Base-by-base conservation (phyloP, 306 rosid genomes). In the Lagenaria siceraria region DNA sequence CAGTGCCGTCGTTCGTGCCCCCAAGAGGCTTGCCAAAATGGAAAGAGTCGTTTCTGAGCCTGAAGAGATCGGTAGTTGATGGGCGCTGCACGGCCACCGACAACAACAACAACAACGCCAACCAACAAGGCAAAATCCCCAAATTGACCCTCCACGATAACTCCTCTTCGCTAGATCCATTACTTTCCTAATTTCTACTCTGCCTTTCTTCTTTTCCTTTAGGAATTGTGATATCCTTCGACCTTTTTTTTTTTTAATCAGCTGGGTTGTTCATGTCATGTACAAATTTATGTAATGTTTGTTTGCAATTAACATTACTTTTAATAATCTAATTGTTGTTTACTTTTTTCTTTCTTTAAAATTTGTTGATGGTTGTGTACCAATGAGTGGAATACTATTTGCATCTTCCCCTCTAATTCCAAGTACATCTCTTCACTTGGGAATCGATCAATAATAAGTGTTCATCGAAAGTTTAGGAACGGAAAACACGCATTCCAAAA, bases 41-140 rank as follows among this genome's bases (percentile, higher is more conserved):
- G 97, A 95, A 92, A 81, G 92, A 91, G 3, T n/a, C n/a, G n/a
- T 83, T 95, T 84, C 73, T 95, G 25, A 94, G 97, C 17, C 84
- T 89, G n/a, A 92, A 84, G 77, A 95, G 84, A 77, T 40, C 87
- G 54, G 55, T 51, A 17, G 80, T 54, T 76, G 91, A 85, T 5
- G 75, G 73, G 51, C 73, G 72, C 72, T 64, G 49, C 72, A 64
- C 74, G 0, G 35, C 53, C 31, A 22, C 68, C 10, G 18, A 17
- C 21, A 6, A 1, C 61, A 10, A 55, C 58, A 19, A 11, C 18
- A 7, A 7, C 55, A 51, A 1, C 62, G 5, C n/a, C 14, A 10
- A 3, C 54, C 7, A 15, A 0, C 53, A 69, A 24, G 35, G 35
- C 35, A 40, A 68, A 68, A 68, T 40, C 5, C 74, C 53, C 19